A percentile compares a stretch with the other conserved stretches of the same genome.
Conservation (phyloP, 2,329 filamentous ascomycete genomes). For the Fusarium haematococcum region DNA sequence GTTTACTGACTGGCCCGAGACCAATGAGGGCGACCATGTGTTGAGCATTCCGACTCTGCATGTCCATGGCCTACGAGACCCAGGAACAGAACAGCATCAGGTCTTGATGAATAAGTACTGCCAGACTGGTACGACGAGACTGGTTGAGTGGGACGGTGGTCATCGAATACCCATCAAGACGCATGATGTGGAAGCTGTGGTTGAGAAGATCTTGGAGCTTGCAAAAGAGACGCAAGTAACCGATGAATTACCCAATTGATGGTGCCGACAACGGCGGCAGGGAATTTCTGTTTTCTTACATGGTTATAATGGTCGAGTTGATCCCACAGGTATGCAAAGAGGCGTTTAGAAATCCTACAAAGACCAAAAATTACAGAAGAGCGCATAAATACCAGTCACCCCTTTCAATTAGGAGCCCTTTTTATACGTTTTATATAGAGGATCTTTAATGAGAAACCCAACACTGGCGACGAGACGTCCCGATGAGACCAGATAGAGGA, state of each 20-base stretch:
- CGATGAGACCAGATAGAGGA: background rate
- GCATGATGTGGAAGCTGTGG: constrained; percentile 67
- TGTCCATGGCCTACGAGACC: constrained; percentile 66
- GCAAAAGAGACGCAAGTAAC: constrained; percentile 17
- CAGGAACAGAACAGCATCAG: constrained; percentile 65
- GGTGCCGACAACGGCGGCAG: no score
- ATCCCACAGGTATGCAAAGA: background rate
- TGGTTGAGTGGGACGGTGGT: constrained; percentile 80
- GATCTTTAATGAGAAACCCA: background rate
- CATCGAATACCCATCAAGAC: constrained; percentile 79
- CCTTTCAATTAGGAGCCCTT: background rate
- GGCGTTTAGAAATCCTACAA: background rate
- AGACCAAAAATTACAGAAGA: background rate
- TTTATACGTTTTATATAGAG: background rate
- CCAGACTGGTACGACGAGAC: constrained; percentile 60
- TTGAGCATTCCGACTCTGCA: constrained; percentile 51
- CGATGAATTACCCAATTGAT: constrained; percentile 12
- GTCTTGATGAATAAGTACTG: constrained; percentile 70
- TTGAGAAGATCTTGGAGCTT: constrained; percentile 42
- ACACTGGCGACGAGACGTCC: background rate
- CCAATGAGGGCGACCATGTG: constrained; percentile 56
- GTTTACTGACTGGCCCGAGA: constrained; percentile 56
- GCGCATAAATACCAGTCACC: background rate
- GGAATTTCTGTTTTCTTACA: background rate
- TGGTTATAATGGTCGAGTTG: background rate